Evolutionary conservation across 1,284 basidiomycete genomes (phyloP).

Genomic region (Boletellus dicymbophilus): DNA sequence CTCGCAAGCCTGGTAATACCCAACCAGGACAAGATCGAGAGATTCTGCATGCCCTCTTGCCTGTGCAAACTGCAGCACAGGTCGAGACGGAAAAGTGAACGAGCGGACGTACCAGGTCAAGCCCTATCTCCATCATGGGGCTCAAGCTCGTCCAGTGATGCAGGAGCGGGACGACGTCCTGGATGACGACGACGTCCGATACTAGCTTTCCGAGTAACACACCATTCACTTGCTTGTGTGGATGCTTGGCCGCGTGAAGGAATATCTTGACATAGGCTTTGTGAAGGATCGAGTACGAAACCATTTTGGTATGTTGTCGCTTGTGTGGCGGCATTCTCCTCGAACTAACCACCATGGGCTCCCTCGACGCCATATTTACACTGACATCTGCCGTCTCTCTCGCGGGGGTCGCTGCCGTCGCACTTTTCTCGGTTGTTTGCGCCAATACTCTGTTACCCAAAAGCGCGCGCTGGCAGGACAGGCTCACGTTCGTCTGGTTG

Average conservation of each 20-base stretch:
- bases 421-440: slow-evolving; percentile 49
- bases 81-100: background rate
- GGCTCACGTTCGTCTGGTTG: slow-evolving; percentile 72
- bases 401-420: slow-evolving; percentile 53
- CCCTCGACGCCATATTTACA: slow-evolving; percentile 50
- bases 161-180: slow-evolving; percentile 71
- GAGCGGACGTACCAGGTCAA: slow-evolving; percentile 58
- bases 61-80: slow-evolving; percentile 34
- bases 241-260: slow-evolving; percentile 74
- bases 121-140: slow-evolving; percentile 79
- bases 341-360: slow-evolving; percentile 14
- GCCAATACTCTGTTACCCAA: slow-evolving; percentile 60
- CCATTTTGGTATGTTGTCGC: slow-evolving; percentile 29
- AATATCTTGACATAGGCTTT: slow-evolving; percentile 67
- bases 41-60: slow-evolving; percentile 56
- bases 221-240: slow-evolving; percentile 68
- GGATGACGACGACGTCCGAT: slow-evolving; percentile 43
- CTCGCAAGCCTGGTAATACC: slow-evolving; percentile 74
- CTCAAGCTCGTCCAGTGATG: slow-evolving; percentile 80
- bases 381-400: slow-evolving; percentile 66
- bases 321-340: background rate
- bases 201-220: slow-evolving; percentile 57
- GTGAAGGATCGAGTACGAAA: slow-evolving; percentile 50
- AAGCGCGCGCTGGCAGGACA: slow-evolving; percentile 61
- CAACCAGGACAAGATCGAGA: slow-evolving; percentile 52